A percentile compares a stretch with the other conserved stretches of the same genome.
phyloP scores from a whole-genome alignment of 192 early-diverging fungal species.

The Umbelopsis vinacea region DNA sequence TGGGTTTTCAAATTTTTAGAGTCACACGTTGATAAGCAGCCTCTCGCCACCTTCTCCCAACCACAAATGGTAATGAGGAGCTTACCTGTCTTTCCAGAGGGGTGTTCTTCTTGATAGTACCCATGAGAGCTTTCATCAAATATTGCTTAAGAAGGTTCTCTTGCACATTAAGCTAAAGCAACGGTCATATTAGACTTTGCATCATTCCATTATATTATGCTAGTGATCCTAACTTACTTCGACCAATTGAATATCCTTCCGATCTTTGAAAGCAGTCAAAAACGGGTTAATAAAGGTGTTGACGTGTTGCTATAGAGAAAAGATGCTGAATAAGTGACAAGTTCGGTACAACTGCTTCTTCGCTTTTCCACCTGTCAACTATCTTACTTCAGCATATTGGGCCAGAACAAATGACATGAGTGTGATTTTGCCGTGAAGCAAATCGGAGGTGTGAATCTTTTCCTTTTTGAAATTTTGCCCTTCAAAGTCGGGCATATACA shows the following conservation, averaged over 20 bases:
- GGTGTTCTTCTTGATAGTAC: conserved; percentile 48
- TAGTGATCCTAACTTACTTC: conserved; percentile 34
- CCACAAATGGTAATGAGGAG: neutral
- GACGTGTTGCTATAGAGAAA: conserved; percentile 38
- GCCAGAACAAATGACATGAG: conserved; percentile 55
- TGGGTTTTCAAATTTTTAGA: conserved; percentile 6
- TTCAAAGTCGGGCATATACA: conserved; percentile 59
- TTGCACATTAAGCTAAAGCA: conserved; percentile 56
- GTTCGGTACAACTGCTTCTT: no score
- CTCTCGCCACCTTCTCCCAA: no score
- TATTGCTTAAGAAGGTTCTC: conserved; percentile 55
- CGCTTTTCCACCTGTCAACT: no score
- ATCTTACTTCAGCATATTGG: conserved; percentile 50
- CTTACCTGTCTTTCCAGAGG: conserved; percentile 47
- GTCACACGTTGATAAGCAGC: neutral
- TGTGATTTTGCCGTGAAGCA: conserved; percentile 46
- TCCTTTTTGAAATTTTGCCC: conserved; percentile 47
- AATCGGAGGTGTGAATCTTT: conserved; percentile 44
- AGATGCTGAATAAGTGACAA: neutral
- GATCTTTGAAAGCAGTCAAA: conserved; percentile 37
- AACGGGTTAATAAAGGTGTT: conserved; percentile 52
- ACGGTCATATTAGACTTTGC: neutral
- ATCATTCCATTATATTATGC: neutral
- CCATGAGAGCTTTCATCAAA: conserved; percentile 53
- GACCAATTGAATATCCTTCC: conserved; percentile 46